phyloP scores from a whole-genome alignment of 2,329 filamentous ascomycete genomes.

The Fusarium clavum region DNA sequence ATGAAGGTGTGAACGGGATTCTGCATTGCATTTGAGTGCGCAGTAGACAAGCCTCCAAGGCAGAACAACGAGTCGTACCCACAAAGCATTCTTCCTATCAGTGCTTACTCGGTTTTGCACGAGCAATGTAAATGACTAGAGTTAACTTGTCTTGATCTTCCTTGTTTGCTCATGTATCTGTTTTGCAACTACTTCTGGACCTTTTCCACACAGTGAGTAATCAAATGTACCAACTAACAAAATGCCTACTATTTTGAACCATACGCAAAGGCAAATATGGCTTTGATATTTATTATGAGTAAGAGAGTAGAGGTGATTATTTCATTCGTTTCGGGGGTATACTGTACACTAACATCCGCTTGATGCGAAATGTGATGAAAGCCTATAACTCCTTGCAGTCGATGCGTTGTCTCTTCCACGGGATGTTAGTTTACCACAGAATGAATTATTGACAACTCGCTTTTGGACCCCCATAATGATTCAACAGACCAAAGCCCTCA shows the following conservation, averaged over 20 bases:
- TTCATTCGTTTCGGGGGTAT: background rate
- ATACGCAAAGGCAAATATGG: background rate
- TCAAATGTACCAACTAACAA: background rate
- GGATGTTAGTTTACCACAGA: background rate
- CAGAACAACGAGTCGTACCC: background rate
- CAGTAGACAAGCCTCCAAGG: background rate
- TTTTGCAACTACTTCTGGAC: background rate
- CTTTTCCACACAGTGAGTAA: background rate
- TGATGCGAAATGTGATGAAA: background rate
- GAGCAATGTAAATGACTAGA: background rate
- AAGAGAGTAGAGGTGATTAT: background rate
- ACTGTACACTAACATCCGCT: background rate
- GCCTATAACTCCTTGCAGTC: background rate
- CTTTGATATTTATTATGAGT: background rate
- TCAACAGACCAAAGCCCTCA: conserved; percentile 6
- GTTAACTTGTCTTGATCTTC: background rate
- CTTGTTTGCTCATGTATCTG: background rate
- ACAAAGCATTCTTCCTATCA: background rate
- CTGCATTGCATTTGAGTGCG: background rate
- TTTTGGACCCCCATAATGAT: conserved; percentile 11
- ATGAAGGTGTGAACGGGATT: background rate
- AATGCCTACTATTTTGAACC: background rate
- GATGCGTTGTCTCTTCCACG: conserved; percentile 1
- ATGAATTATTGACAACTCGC: conserved; percentile 1
- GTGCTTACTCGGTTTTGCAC: background rate